Base-by-base conservation (phyloP, 1,284 basidiomycete species). In the Boletellus deceptivus region DNA sequence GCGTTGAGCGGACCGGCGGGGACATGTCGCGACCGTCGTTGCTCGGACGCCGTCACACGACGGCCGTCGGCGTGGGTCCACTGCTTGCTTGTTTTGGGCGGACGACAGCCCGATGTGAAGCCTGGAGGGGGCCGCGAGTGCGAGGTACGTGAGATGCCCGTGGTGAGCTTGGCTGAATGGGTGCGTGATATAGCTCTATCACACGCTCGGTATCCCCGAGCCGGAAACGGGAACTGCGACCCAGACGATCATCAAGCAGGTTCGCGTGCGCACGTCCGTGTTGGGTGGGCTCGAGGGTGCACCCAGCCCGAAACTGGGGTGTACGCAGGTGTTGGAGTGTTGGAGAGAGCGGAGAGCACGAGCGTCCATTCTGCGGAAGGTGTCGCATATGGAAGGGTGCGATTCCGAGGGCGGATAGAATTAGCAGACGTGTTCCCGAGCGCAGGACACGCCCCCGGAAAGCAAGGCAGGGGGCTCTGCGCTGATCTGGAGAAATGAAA, bases 1-100 rank as follows among this genome's bases (percentile, higher is more conserved):
- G 69, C 76, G 24, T 69, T 91, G 46, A 80, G 83, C 52, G 90
- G 91, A 2, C 68, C 93, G 50, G 90, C 85, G 7, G 77, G 73
- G 61, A 73, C 71, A 54, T 64, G 76, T 48, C 78, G 83, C 64
- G 86, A 7, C 24, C 24, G 24, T 24, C 6, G 24, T 24, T 24
- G 24, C 24, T 24, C 24, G 24, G 24, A 24, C 6, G 24, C 24
- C 24, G 24, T 24, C 24, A 24, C 24, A 24, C 24, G 24, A 24
- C 24, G 24, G 24, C 24, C 24, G 24, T 25, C 24, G 24, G 24
- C 24, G 24, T 25, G 4, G 24, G 24, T 25, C 24, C 24, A 25
- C 24, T 25, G 24, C 24, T 25, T 25, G 24, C 24, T 25, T 25
- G 24, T 25, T 25, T 25, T 6, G 24, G 24, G 6, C 24, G 24